These are phyloP conservation scores for Berkeleyomyces rouxiae DNA, from an alignment of 2,329 filamentous ascomycete species.

Conservation along the genomic window DNA sequence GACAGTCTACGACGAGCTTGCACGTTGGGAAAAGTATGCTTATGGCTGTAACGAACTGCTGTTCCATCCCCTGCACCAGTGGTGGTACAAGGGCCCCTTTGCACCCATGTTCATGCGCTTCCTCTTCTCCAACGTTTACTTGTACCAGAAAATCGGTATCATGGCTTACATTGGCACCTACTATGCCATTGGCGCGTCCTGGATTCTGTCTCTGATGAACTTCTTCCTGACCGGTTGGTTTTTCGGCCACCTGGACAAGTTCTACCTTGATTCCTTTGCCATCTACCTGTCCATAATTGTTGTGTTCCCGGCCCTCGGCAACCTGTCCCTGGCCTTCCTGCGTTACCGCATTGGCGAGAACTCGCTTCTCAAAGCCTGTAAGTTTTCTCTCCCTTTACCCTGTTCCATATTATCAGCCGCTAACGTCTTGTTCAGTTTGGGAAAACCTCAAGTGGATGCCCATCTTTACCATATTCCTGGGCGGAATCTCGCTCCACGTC, in stretches of 20 bases:
- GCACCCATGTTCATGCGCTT: conserved; percentile 64
- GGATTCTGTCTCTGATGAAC: conserved; percentile 56
- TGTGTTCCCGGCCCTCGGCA: conserved; percentile 47
- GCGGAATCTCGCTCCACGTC: conserved; percentile 28
- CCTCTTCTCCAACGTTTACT: conserved; percentile 53
- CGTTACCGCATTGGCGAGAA: conserved; percentile 44
- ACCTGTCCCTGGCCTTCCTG: conserved; percentile 42
- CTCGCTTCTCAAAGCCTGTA: conserved; percentile 25
- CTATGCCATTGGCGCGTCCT: conserved; percentile 61
- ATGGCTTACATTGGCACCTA: conserved; percentile 66
- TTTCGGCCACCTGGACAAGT: conserved; percentile 60
- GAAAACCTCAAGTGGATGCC: conserved; percentile 48
- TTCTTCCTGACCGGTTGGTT: conserved; percentile 65
- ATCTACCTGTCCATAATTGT: conserved; percentile 46
- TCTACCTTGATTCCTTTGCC: conserved; percentile 58
- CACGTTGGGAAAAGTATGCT: conserved; percentile 76
- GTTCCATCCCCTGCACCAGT: conserved; percentile 60
- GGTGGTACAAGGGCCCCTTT: conserved; percentile 58
- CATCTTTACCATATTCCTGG: conserved; percentile 31
- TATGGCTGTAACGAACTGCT: conserved; percentile 72
- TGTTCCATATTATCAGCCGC: not conserved
- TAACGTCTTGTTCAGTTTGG: conserved; percentile 20
- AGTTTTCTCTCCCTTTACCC: conserved; percentile 18
- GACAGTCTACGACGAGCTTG: conserved; percentile 70
- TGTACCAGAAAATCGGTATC: conserved; percentile 61